phyloP scores from a whole-genome alignment of 1,139 yeast genomes.

The Suhomyces anneliseae region DNA sequence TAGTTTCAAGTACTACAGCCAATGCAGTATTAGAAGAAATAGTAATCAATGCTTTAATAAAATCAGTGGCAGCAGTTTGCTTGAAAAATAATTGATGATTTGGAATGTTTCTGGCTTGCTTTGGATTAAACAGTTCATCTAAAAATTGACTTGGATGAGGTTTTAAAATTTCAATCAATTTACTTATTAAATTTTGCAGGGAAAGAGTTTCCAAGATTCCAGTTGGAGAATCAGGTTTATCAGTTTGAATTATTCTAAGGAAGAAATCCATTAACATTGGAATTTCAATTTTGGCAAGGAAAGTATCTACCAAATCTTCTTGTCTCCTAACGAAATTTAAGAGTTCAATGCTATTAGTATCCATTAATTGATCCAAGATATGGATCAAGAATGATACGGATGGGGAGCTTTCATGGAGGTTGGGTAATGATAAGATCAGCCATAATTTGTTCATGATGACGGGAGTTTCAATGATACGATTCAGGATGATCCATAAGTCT shows the following conservation, averaged over 20 bases:
- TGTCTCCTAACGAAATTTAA: constrained; percentile 56
- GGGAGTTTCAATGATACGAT: constrained; percentile 47
- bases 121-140: background rate
- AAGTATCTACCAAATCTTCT: constrained; percentile 52
- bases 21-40: constrained; percentile 72
- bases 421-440: constrained; percentile 41
- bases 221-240: constrained; percentile 63
- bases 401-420: constrained; percentile 41
- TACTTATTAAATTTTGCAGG: constrained; percentile 52
- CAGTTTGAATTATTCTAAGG: constrained; percentile 61
- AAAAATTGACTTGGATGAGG: constrained; percentile 43
- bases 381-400: constrained; percentile 42
- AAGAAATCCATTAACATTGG: constrained; percentile 60
- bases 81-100: constrained; percentile 50
- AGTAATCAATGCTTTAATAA: constrained; percentile 87
- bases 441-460: constrained; percentile 42
- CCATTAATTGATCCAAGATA: constrained; percentile 48
- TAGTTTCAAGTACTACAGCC: constrained; percentile 48
- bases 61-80: constrained; percentile 95
- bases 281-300: constrained; percentile 54
- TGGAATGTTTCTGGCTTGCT: constrained; percentile 23
- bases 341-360: constrained; percentile 47
- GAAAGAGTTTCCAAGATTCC: constrained; percentile 57
- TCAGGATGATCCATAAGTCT: constrained; percentile 47
- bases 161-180: constrained; percentile 50